Conservation (phyloP, 495 filamentous ascomycete species). For the Penicillium robsamsonii region DNA sequence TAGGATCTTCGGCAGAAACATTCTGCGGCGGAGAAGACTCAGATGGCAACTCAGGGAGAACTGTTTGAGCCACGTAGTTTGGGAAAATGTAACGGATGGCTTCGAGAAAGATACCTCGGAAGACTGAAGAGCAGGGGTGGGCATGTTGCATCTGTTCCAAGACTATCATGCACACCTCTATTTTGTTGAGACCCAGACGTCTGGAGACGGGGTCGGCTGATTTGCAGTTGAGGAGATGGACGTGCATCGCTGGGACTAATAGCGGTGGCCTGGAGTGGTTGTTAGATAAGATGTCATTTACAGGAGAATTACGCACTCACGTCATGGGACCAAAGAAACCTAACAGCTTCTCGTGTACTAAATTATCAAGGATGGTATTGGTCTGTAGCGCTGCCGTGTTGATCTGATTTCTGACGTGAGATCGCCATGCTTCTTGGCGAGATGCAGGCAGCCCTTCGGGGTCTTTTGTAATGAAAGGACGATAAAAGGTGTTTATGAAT, state of each 20-base stretch:
- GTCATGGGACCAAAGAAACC: slow-evolving; percentile 26
- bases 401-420: slow-evolving; percentile 2
- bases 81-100: slow-evolving; percentile 33
- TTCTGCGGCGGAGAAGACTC: background rate
- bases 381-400: slow-evolving; percentile 5
- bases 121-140: slow-evolving; percentile 35
- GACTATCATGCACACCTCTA: slow-evolving; percentile 43
- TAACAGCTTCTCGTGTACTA: slow-evolving; percentile 3
- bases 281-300: background rate
- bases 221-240: slow-evolving; percentile 39
- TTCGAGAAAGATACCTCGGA: slow-evolving; percentile 32
- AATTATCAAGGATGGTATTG: slow-evolving; percentile 6
- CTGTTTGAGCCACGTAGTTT: slow-evolving; percentile 12
- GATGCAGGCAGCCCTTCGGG: slow-evolving; percentile 21
- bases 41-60: background rate
- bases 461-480: slow-evolving; percentile 16
- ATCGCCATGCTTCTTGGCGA: slow-evolving; percentile 13
- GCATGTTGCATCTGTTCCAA: slow-evolving; percentile 38
- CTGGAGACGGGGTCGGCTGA: slow-evolving; percentile 27
- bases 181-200: slow-evolving; percentile 39
- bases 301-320: slow-evolving; percentile 21
- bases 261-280: slow-evolving; percentile 31
- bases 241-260: slow-evolving; percentile 42
- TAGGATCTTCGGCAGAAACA: background rate
- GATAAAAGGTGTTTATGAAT: slow-evolving; percentile 32